phyloP scores from a whole-genome alignment of 306 rosid genomes.

The Psophocarpus tetragonolobus region DNA sequence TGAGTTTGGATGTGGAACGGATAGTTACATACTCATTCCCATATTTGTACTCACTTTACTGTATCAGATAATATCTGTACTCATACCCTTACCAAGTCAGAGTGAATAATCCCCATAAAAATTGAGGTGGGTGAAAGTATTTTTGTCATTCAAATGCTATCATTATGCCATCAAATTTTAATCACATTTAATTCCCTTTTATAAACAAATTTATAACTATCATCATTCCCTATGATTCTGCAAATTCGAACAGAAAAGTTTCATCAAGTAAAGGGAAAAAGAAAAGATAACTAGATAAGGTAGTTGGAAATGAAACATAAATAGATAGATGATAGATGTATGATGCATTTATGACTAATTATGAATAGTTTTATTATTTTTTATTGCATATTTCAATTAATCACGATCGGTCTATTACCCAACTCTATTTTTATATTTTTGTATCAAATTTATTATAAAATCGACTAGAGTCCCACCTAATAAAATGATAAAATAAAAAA shows the following conservation, averaged over 20 bases:
- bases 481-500: constrained; percentile 12
- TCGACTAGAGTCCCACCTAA: constrained; percentile 20
- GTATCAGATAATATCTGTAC: too few species aligned
- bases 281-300: not conserved
- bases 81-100: too few species aligned
- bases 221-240: not conserved
- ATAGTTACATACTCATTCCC: too few species aligned
- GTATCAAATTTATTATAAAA: too few species aligned
- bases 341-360: not conserved
- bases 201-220: not conserved
- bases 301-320: not conserved
- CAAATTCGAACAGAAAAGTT: not conserved
- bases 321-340: not conserved
- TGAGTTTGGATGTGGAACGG: too few species aligned
- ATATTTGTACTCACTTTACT: too few species aligned
- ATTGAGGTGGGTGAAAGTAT: too few species aligned
- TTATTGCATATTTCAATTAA: constrained; percentile 14
- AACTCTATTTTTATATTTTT: not conserved
- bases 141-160: too few species aligned
- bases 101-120: too few species aligned
- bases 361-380: constrained; percentile 2
- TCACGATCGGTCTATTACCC: not conserved
- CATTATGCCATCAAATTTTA: not conserved
- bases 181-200: not conserved
- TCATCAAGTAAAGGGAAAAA: not conserved